Percentiles rank a stretch among this genome's conserved stretches.
Conservation (phyloP, 768 basidiomycete species). For the Lactarius pseudohatsudake region DNA sequence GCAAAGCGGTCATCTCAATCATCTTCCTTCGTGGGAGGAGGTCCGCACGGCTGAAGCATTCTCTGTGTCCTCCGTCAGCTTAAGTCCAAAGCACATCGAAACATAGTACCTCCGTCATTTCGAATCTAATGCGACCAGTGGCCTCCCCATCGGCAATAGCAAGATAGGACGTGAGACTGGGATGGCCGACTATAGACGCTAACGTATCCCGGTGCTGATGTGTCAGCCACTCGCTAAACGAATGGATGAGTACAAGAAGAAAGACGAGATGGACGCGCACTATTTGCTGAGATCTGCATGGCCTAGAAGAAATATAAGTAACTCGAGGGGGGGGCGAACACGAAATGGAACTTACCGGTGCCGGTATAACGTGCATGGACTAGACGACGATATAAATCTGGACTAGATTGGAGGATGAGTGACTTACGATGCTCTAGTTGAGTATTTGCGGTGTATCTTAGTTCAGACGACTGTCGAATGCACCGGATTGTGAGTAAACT, state of each 20-base stretch:
- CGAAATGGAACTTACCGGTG: slow-evolving; percentile 64
- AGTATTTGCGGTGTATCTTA: slow-evolving; percentile 94
- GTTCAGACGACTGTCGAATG: slow-evolving; percentile 71
- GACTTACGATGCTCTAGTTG: slow-evolving; percentile 90
- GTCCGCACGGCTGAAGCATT: slow-evolving; percentile 58
- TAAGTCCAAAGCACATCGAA: not conserved
- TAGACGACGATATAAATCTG: slow-evolving; percentile 37
- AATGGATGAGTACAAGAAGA: slow-evolving; percentile 26
- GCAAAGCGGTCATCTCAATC: slow-evolving; percentile 41
- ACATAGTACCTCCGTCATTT: slow-evolving; percentile 87
- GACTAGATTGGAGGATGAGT: slow-evolving; percentile 5
- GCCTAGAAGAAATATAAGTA: slow-evolving; percentile 46
- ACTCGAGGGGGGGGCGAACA: slow-evolving; percentile 14
- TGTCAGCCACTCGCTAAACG: slow-evolving; percentile 88
- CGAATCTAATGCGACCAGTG: slow-evolving; percentile 85
- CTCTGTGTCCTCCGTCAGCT: slow-evolving; percentile 36
- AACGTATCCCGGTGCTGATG: slow-evolving; percentile 98
- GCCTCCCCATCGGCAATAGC: slow-evolving; percentile 94
- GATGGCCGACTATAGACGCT: slow-evolving; percentile 89
- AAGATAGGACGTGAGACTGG: slow-evolving; percentile 80
- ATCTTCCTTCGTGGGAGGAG: slow-evolving; percentile 70
- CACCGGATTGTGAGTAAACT: not conserved
- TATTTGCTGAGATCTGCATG: slow-evolving; percentile 97
- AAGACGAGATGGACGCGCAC: slow-evolving; percentile 46
- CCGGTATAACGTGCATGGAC: slow-evolving; percentile 97